Conservation (phyloP, 2,329 filamentous ascomycete genomes). For the Aspergillus neoniger region DNA sequence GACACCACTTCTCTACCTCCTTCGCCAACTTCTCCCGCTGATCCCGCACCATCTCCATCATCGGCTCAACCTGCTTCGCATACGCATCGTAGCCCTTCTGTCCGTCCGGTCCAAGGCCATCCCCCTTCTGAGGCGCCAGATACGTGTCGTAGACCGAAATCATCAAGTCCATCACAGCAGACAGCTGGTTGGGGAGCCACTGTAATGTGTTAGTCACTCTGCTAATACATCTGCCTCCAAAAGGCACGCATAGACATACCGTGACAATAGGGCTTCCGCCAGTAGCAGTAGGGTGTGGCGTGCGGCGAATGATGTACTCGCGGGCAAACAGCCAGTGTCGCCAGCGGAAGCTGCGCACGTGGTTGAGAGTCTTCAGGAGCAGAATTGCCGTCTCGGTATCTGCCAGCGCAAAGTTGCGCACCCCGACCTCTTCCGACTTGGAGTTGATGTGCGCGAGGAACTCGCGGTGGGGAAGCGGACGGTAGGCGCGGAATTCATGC, state of each 20-base stretch:
- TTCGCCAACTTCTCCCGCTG: slow-evolving; percentile 36
- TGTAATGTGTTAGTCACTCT: slow-evolving; percentile 16
- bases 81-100: slow-evolving; percentile 17
- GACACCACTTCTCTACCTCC: slow-evolving; percentile 50
- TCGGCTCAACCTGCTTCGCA: slow-evolving; percentile 42
- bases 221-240: neutral
- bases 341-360: slow-evolving; percentile 53
- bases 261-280: slow-evolving; percentile 53
- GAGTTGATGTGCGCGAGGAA: slow-evolving; percentile 74
- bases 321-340: slow-evolving; percentile 52
- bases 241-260: slow-evolving; percentile 28
- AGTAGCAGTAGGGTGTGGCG: slow-evolving; percentile 50
- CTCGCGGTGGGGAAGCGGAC: slow-evolving; percentile 82
- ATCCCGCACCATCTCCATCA: slow-evolving; percentile 40
- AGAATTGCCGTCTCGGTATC: slow-evolving; percentile 46
- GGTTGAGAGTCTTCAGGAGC: slow-evolving; percentile 49
- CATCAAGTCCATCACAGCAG: slow-evolving; percentile 53
- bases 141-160: slow-evolving; percentile 46
- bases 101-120: slow-evolving; percentile 13
- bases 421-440: slow-evolving; percentile 51
- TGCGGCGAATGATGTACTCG: slow-evolving; percentile 52
- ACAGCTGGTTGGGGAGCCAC: slow-evolving; percentile 53
- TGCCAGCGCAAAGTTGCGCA: slow-evolving; percentile 40
- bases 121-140: slow-evolving; percentile 35
- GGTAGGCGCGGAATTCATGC: slow-evolving; percentile 83